Percentiles rank a stretch among this genome's conserved stretches.
Conservation (phyloP, 2,329 filamentous ascomycete genomes). For the Ceratocystis cubensis region DNA sequence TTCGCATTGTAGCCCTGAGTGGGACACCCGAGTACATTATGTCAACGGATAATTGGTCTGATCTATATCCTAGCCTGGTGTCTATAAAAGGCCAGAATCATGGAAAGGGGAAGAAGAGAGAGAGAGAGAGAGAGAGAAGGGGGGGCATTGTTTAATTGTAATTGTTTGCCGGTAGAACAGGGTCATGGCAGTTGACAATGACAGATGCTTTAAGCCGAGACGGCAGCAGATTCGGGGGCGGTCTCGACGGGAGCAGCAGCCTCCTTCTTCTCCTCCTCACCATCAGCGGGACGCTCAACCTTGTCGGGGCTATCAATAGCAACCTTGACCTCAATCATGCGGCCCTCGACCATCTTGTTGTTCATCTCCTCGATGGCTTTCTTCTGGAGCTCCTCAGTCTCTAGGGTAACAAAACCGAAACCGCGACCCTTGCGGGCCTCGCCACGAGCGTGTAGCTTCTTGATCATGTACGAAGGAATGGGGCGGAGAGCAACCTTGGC, state of each 20-base stretch:
- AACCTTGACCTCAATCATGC: constrained; percentile 99
- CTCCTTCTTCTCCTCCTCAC: constrained; percentile 27
- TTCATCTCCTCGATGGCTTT: constrained; percentile 98
- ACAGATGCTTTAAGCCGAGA: constrained; percentile 12
- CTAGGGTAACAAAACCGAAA: constrained; percentile 94
- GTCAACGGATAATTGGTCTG: constrained; percentile 1
- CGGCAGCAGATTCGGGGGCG: constrained; percentile 5
- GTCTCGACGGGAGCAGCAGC: not conserved
- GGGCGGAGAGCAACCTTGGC: constrained; percentile 98
- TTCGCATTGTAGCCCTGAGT: constrained; percentile 11
- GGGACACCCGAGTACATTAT: not conserved
- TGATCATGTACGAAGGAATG: constrained; percentile 99
- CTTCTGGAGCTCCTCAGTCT: constrained; percentile 89
- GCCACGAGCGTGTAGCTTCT: constrained; percentile 97
- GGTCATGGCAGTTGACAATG: constrained; percentile 5
- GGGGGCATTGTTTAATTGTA: not conserved
- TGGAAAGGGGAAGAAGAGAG: not conserved
- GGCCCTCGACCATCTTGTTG: constrained; percentile 96
- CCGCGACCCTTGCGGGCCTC: constrained; percentile 98
- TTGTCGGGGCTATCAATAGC: constrained; percentile 99
- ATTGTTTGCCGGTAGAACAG: constrained; percentile 11
- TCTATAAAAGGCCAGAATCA: not conserved
- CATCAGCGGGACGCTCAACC: constrained; percentile 70
- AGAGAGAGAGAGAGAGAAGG: too few relatives aligned
- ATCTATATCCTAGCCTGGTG: constrained; percentile 1